phyloP scores from a whole-genome alignment of 495 filamentous ascomycete species.

The Aspergillus asperescens region DNA sequence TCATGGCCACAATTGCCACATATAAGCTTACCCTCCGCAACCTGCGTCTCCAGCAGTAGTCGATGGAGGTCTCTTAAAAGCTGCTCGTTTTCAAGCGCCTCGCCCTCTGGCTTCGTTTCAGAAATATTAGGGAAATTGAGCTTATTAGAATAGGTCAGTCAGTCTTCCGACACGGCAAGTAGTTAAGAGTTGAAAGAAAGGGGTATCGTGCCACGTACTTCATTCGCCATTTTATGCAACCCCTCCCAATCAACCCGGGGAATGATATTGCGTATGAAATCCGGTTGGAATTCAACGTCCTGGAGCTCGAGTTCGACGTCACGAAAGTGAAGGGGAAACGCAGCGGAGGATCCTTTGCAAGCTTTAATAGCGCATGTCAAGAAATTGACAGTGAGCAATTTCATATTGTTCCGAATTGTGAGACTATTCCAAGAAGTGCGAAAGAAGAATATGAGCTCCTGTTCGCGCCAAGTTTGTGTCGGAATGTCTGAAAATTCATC shows the following conservation, averaged over 20 bases:
- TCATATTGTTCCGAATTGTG: slow-evolving; percentile 47
- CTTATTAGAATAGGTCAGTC: slow-evolving; percentile 22
- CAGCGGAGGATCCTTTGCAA: slow-evolving; percentile 70
- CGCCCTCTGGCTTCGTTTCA: slow-evolving; percentile 54
- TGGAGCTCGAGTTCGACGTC: slow-evolving; percentile 84
- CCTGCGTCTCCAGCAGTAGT: slow-evolving; percentile 83
- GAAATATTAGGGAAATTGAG: slow-evolving; percentile 80
- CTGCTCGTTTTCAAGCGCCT: slow-evolving; percentile 55
- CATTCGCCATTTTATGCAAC: slow-evolving; percentile 63
- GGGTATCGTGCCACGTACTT: slow-evolving; percentile 51
- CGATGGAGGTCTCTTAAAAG: slow-evolving; percentile 70
- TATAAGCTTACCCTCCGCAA: slow-evolving; percentile 78
- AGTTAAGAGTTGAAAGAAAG: background rate
- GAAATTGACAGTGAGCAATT: slow-evolving; percentile 94
- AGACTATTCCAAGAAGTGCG: background rate
- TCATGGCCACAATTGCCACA: slow-evolving; percentile 90
- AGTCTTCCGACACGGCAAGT: background rate
- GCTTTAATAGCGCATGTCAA: slow-evolving; percentile 91
- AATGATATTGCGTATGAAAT: slow-evolving; percentile 75
- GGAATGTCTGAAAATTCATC: background rate
- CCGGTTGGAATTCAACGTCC: slow-evolving; percentile 70
- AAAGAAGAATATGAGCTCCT: background rate
- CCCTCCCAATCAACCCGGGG: slow-evolving; percentile 86
- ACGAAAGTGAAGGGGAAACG: slow-evolving; percentile 85
- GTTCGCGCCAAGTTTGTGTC: background rate